Evolutionary conservation across 176 grass and related monocot species (phyloP).

Genomic region (Elymus sibiricus): DNA sequence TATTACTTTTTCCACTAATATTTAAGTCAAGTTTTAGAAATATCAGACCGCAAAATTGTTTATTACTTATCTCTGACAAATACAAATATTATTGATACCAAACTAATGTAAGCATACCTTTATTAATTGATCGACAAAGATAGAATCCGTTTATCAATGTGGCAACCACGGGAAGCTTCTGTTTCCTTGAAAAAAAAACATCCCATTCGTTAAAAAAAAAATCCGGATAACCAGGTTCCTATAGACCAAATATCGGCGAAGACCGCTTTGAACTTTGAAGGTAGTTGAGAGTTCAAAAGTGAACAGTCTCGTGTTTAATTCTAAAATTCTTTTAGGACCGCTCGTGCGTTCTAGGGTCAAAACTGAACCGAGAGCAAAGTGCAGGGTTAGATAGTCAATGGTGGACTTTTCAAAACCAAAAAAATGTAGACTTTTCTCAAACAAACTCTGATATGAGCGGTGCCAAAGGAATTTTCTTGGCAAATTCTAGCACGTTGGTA

Average conservation of each 20-base stretch:
- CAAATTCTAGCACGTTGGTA: not conserved
- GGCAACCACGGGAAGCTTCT: not conserved
- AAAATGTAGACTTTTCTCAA: no score
- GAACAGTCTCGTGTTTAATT: not conserved
- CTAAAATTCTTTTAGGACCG: not conserved
- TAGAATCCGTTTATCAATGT: not conserved
- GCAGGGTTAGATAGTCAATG: not conserved
- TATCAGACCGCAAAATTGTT: not conserved
- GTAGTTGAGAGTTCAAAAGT: not conserved
- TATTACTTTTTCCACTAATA: not conserved
- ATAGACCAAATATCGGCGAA: no score
- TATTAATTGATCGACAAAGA: not conserved
- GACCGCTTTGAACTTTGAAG: no score
- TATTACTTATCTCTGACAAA: not conserved
- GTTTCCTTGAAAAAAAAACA: not conserved
- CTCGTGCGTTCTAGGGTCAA: not conserved
- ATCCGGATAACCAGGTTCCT: no score
- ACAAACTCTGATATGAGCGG: not conserved
- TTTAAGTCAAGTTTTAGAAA: not conserved
- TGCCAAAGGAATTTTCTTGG: not conserved
- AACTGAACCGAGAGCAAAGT: not conserved
- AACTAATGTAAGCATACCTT: not conserved
- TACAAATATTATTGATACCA: not conserved
- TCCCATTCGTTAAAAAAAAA: no score
- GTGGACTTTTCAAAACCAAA: not conserved